Conservation (phyloP, 345 rosid species). For the Bruguiera parviflora region DNA sequence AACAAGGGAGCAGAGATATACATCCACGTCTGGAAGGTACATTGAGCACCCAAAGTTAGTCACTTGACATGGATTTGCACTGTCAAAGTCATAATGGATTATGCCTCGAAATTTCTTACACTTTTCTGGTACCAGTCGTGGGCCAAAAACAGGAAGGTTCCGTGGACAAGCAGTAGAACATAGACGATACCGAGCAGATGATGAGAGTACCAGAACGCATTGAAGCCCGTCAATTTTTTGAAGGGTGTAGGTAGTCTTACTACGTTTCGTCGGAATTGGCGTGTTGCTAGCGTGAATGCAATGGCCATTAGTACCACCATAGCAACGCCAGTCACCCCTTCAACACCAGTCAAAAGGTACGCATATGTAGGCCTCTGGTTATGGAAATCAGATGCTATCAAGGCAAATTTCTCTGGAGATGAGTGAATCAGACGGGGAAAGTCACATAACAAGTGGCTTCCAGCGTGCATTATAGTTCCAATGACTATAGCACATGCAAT, state of each 20-base stretch:
- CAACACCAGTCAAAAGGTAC: slow-evolving; percentile 56
- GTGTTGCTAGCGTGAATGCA: slow-evolving; percentile 70
- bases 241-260: slow-evolving; percentile 76
- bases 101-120: slow-evolving; percentile 42
- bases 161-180: slow-evolving; percentile 69
- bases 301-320: slow-evolving; percentile 69
- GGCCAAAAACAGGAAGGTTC: slow-evolving; percentile 61
- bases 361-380: slow-evolving; percentile 58
- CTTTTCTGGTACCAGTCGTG: slow-evolving; percentile 69
- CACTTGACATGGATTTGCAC: background rate
- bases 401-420: slow-evolving; percentile 54
- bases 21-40: slow-evolving; percentile 84
- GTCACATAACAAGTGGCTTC: slow-evolving; percentile 73
- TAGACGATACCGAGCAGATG: slow-evolving; percentile 82
- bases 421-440: slow-evolving; percentile 65
- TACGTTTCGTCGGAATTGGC: slow-evolving; percentile 54
- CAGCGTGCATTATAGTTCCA: slow-evolving; percentile 70
- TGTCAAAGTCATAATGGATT: background rate
- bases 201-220: slow-evolving; percentile 97
- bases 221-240: slow-evolving; percentile 81
- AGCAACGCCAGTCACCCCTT: slow-evolving; percentile 69
- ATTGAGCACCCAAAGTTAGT: slow-evolving; percentile 4
- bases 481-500: slow-evolving; percentile 66
- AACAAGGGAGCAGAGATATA: slow-evolving; percentile 70
- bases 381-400: slow-evolving; percentile 53